Base-by-base conservation (phyloP, 139 green algal species). In the Coccomyxa sp. region DNA sequence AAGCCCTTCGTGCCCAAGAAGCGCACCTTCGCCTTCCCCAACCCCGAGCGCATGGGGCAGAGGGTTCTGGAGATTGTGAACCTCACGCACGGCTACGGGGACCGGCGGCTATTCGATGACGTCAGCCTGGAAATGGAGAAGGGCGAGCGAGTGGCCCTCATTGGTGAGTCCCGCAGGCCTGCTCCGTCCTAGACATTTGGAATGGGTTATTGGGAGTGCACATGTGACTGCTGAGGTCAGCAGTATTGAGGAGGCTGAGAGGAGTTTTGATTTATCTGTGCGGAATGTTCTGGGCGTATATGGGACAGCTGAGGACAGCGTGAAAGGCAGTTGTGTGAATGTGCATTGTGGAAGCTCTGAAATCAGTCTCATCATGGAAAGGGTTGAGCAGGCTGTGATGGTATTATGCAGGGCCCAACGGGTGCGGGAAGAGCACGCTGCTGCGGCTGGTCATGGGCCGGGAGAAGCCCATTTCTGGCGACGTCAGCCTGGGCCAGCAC, bases 81-180 rank as follows among this genome's bases (percentile, higher is more conserved):
- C 68, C 87, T 98, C 8, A 96, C 91, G 8, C 97, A 99, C 72
- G 92, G 91, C 74, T 99, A 99, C 81, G 72, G 88, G 68, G 89
- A 85, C 39, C 72, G 82, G 16, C 80, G 64, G n/a, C 88, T 97
- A 29, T 97, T 98, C 83, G 85, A 92, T 64, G 74, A 93, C 37
- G 88, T 87, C 12, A 89, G 89, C 50, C 85, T 98, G 73, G 85
- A 92, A 81, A 93, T 99, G 35, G 86, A 95, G 77, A 91, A 93
- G 41, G 95, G 96, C 6, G 97, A 99, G 84, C 88, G 97, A 10
- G 88, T 99, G 29, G 97, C 97, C 18, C 94, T 99, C 80, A 96
- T 99, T 54, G 97, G 93, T 87, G 82, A 50, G 75, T n/a, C n/a
- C n/a, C n/a, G n/a, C n/a, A n/a, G n/a, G n/a, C n/a, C n/a, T n/a